These are phyloP conservation scores for Acacia confusa DNA, from an alignment of 306 rosid genomes.

Conservation along the genomic window DNA sequence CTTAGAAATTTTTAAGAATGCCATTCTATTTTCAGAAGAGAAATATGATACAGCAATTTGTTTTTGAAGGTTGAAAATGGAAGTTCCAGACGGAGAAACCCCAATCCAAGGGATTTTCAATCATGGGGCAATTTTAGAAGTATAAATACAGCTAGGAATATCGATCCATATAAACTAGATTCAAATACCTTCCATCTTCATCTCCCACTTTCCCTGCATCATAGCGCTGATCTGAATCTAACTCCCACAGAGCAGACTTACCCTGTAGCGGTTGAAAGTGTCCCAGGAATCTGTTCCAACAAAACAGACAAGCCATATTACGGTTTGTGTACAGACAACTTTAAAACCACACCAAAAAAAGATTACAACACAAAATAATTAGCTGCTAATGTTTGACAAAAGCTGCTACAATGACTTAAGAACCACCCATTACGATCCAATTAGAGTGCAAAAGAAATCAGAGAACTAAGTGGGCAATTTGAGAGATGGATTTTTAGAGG, in stretches of 20 bases:
- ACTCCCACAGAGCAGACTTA: constrained; percentile 86
- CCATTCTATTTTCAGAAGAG: constrained; percentile 3
- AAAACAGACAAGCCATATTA: constrained; percentile 24
- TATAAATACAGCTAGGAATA: constrained; percentile 1
- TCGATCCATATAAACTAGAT: constrained; percentile 2
- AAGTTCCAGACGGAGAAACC: constrained; percentile 7
- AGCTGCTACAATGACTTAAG: neutral
- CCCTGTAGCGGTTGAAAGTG: constrained; percentile 80
- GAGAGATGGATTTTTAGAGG: neutral
- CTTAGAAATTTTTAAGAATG: neutral
- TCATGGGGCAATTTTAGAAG: constrained; percentile 2
- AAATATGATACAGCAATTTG: constrained; percentile 4
- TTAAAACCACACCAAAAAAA: constrained; percentile 1
- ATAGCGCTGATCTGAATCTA: constrained; percentile 78
- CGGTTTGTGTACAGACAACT: constrained; percentile 3
- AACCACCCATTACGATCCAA: neutral
- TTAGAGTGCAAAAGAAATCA: neutral
- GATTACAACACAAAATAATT: constrained; percentile 19
- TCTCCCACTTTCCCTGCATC: constrained; percentile 52
- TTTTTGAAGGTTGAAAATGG: neutral
- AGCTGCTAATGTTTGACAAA: constrained; percentile 15
- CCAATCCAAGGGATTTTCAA: constrained; percentile 15
- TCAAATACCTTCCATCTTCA: constrained; percentile 49
- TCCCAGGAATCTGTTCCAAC: constrained; percentile 77
- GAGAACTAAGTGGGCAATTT: neutral